Base-by-base conservation (phyloP, 306 rosid species). In the Boehmeria nivea region DNA sequence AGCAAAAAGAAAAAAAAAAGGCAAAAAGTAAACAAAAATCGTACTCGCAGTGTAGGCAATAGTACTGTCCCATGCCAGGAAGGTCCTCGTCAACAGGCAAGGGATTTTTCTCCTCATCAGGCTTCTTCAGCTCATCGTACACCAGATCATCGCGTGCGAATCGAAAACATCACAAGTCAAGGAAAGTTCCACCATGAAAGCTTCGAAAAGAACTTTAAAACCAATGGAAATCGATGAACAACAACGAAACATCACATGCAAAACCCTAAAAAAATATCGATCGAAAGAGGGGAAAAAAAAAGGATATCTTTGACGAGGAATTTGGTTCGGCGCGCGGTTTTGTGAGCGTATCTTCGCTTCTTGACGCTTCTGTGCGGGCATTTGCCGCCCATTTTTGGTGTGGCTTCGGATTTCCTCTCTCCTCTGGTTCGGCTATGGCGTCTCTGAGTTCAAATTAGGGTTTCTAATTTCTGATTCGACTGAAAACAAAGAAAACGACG, bases 61-160 rank as follows among this genome's bases (percentile, higher is more conserved):
- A 86, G 69, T 77, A 72, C 64, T 91, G 99, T 26, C 99, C 99
- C 99, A 91, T 78, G 42, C 99, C 99, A 18, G 95, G 93, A 46
- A 87, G 79, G 40, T 91, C 99, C 75, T 87, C 95, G 56, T 91
- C 95, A 0, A 78, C 4, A n/a, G 96, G 87, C 57, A 87, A 75
- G 17, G 76, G 51, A 14, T 36, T 43, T 49, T 12, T 73, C 64
- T 52, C 79, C 58, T 64, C 83, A 1, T 78, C 84, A 1, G 76
- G 73, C 52, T 72, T 84, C 34, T 79, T 75, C 19, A 87, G 45
- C 65, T 74, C 78, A 33, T 61, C 80, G 53, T 78, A 91, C 25
- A 91, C 96, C 95, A 85, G 75, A 25, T 91, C 99, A 27, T 81
- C 95, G 1, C 96, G 87, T 82, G 60, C 55, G 16, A 46, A 22